A percentile compares a stretch with the other conserved stretches of the same genome.
phyloP scores from a whole-genome alignment of 1,284 basidiomycete genomes.

The Lignosus rhinocerotis region DNA sequence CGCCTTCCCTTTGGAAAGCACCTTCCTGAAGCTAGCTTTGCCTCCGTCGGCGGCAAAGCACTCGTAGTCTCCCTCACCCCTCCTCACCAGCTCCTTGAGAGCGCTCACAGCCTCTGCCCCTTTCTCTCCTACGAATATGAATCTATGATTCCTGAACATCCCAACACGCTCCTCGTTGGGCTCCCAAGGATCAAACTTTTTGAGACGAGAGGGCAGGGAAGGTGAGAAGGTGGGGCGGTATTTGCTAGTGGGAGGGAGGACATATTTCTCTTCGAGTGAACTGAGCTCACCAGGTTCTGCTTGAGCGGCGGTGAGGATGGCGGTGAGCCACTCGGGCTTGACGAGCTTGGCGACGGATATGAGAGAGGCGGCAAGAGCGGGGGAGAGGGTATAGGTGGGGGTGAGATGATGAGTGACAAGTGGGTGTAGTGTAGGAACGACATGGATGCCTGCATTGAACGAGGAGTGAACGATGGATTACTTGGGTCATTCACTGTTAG shows the following conservation, averaged over 20 bases:
- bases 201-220: conserved; percentile 46
- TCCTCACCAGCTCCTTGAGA: conserved; percentile 50
- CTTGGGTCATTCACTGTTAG: neutral
- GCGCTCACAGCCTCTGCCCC: conserved; percentile 48
- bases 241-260: conserved; percentile 50
- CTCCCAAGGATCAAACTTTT: conserved; percentile 59
- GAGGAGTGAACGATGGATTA: no score
- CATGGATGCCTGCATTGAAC: conserved; percentile 48
- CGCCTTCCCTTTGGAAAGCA: conserved; percentile 48
- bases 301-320: conserved; percentile 51
- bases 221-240: conserved; percentile 58
- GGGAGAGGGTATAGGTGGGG: conserved; percentile 47
- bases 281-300: conserved; percentile 36
- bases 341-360: conserved; percentile 56
- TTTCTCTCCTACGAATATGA: conserved; percentile 60
- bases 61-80: conserved; percentile 60
- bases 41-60: conserved; percentile 54
- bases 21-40: conserved; percentile 47
- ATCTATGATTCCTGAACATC: conserved; percentile 52
- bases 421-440: conserved; percentile 44
- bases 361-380: conserved; percentile 54
- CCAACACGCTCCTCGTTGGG: conserved; percentile 58
- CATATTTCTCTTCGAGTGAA: conserved; percentile 51
- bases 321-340: conserved; percentile 62
- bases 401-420: conserved; percentile 64